Evolutionary conservation across 129 eudicot species (phyloP).

Genomic region (Saussurea involucrata): DNA sequence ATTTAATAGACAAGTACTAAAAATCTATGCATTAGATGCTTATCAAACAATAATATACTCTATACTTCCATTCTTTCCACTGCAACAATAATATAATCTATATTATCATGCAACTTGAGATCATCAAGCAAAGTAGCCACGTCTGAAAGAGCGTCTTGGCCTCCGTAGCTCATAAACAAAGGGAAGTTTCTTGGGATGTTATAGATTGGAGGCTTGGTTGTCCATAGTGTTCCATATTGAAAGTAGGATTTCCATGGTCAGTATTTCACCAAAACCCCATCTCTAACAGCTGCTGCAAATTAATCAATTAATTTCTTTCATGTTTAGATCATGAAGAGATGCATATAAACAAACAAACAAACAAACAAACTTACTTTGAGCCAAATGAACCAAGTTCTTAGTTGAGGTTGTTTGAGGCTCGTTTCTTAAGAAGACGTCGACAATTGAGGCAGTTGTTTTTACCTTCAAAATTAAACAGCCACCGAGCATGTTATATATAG

Average conservation of each 20-base stretch:
- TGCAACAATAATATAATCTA: too few relatives aligned
- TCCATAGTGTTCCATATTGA: conserved; percentile 64
- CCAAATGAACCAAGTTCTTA: conserved; percentile 81
- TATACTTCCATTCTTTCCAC: too few relatives aligned
- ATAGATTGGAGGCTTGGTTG: conserved; percentile 59
- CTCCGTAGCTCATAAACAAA: conserved; percentile 75
- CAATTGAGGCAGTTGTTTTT: conserved; percentile 85
- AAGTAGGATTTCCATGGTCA: conserved; percentile 49
- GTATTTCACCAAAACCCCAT: conserved; percentile 61
- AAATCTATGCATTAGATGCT: too few relatives aligned
- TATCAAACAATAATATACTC: too few relatives aligned
- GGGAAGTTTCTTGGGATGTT: conserved; percentile 68
- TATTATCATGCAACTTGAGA: conserved; percentile 67
- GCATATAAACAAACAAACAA: too few relatives aligned
- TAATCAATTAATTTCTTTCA: not conserved
- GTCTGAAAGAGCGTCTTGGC: conserved; percentile 80
- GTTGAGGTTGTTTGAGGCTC: conserved; percentile 92
- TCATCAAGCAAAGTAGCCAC: conserved; percentile 61
- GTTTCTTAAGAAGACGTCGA: conserved; percentile 49
- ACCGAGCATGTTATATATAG: not conserved
- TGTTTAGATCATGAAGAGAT: too few relatives aligned
- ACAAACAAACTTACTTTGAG: conserved; percentile 66
- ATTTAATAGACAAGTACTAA: too few relatives aligned
- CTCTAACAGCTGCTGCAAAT: conserved; percentile 60
- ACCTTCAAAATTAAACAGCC: conserved; percentile 32